Evolutionary conservation across 2,329 filamentous ascomycete species (phyloP).

Genomic region (Arthrinium phaeospermum): DNA sequence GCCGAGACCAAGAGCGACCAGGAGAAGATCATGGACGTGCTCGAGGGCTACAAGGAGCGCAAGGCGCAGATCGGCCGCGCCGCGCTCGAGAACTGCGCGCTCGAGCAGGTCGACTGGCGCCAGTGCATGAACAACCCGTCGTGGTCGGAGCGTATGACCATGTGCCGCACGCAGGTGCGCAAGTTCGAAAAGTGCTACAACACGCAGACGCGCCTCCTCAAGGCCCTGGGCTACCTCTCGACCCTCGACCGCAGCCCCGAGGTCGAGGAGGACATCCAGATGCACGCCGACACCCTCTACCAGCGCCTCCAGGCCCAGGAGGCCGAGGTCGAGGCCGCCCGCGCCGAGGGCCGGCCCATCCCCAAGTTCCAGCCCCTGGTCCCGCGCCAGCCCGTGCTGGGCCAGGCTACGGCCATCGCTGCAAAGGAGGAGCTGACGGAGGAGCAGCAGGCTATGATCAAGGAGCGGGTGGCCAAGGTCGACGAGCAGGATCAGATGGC

Average conservation of each 20-base stretch:
- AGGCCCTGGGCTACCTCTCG: constrained; percentile 85
- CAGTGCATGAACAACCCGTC: constrained; percentile 80
- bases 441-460: constrained; percentile 57
- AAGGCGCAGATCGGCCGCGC: constrained; percentile 78
- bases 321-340: constrained; percentile 71
- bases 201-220: constrained; percentile 88
- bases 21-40: constrained; percentile 79
- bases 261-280: constrained; percentile 87
- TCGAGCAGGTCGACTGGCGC: constrained; percentile 83
- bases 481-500: constrained; percentile 62
- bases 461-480: constrained; percentile 62
- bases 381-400: constrained; percentile 37
- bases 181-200: constrained; percentile 86
- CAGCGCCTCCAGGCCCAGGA: constrained; percentile 88
- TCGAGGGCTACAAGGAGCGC: constrained; percentile 84
- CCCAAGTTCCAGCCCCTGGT: constrained; percentile 67
- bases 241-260: constrained; percentile 67
- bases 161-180: constrained; percentile 80
- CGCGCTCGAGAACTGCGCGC: constrained; percentile 90
- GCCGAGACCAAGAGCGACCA: constrained; percentile 73
- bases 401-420: constrained; percentile 21
- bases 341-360: constrained; percentile 61
- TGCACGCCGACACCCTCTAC: constrained; percentile 92
- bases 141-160: constrained; percentile 70
- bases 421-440: constrained; percentile 44